A percentile compares a stretch with the other conserved stretches of the same genome.
phyloP scores from a whole-genome alignment of 1,284 basidiomycete genomes.

The Cutaneotrichosporon spelunceum region DNA sequence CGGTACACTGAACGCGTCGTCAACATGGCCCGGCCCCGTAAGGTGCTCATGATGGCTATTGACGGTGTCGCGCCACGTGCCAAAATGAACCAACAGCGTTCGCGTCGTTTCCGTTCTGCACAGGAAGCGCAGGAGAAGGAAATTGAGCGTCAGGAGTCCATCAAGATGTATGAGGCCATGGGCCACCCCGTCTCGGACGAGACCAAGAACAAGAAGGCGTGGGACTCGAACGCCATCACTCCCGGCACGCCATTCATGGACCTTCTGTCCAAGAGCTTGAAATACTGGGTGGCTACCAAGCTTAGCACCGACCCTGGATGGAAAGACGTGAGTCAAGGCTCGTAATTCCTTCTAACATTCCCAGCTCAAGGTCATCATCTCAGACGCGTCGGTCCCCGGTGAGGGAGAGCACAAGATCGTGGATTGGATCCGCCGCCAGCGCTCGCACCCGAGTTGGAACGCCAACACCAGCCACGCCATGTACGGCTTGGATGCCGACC shows the following conservation, averaged over 20 bases:
- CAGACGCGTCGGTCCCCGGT: slow-evolving; percentile 93
- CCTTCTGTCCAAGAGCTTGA: slow-evolving; percentile 77
- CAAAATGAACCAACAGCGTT: slow-evolving; percentile 99
- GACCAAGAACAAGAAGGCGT: slow-evolving; percentile 77
- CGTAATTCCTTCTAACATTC: not conserved
- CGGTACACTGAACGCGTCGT: slow-evolving; percentile 96
- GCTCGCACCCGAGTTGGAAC: slow-evolving; percentile 81
- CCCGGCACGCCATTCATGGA: slow-evolving; percentile 98
- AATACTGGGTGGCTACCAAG: slow-evolving; percentile 96
- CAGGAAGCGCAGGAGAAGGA: slow-evolving; percentile 95
- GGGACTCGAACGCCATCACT: slow-evolving; percentile 99
- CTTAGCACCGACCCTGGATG: slow-evolving; percentile 93
- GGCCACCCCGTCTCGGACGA: slow-evolving; percentile 84
- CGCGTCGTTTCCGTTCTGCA: slow-evolving; percentile 87
- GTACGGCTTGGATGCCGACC: slow-evolving; percentile 96
- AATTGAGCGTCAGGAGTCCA: slow-evolving; percentile 72
- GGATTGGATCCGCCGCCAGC: slow-evolving; percentile 92
- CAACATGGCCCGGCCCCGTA: slow-evolving; percentile 92
- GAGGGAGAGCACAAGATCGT: slow-evolving; percentile 99
- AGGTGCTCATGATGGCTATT: slow-evolving; percentile 96
- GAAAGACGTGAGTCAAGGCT: slow-evolving; percentile 66
- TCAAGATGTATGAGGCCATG: slow-evolving; percentile 90
- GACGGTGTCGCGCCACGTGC: slow-evolving; percentile 97
- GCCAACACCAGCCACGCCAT: slow-evolving; percentile 96
- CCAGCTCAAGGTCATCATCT: slow-evolving; percentile 91